Base-by-base conservation (phyloP, 2,329 filamentous ascomycete genomes). In the Cephalotrichum gorgonifer region DNA sequence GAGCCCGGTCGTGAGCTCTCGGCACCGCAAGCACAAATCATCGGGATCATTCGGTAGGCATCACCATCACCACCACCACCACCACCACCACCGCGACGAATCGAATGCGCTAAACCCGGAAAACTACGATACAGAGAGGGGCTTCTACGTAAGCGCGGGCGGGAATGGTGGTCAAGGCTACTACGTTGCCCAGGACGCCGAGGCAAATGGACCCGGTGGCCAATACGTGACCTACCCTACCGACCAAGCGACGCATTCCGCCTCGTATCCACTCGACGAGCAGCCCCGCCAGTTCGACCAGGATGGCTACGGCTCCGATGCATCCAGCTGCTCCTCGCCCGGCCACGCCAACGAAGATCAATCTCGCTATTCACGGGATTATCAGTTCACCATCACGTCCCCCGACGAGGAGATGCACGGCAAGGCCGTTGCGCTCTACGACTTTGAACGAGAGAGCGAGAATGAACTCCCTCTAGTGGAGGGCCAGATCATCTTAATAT, bases 401-500 rank as follows among this genome's bases (percentile, higher is more conserved):
- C 89, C 90, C 5, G 93, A 97, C 63, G 91, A 97, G 67, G 89
- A 97, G 64, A 96, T 96, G 79, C 90, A 96, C 61, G 93, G 93
- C 44, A 95, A 95, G 63, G 90, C 89, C 11, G 88, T 98, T 26
- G 93, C 93, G 6, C 73, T 98, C 22, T 98, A 95, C 62, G 90
- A 96, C 62, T 98, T 98, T 67, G 83, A 83, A 57, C 80, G 90
- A 28, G 91, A 97, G 65, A 96, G 97, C 63, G 89, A 96, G 63
- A 98, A 97, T 62, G 93, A 98, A 65, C 71, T 98, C 50, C 88
- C 89, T 4, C 71, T 98, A 43, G 83, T 88, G 1, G 93, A 98
- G 67, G 93, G 93, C 6, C 93, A 98, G 61, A 88, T 96, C 50
- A 95, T 98, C 50, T 86, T 93, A 73, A 90, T 98, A 23, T 95